Base-by-base conservation (phyloP, 768 basidiomycete species). In the Serendipita sp. region DNA sequence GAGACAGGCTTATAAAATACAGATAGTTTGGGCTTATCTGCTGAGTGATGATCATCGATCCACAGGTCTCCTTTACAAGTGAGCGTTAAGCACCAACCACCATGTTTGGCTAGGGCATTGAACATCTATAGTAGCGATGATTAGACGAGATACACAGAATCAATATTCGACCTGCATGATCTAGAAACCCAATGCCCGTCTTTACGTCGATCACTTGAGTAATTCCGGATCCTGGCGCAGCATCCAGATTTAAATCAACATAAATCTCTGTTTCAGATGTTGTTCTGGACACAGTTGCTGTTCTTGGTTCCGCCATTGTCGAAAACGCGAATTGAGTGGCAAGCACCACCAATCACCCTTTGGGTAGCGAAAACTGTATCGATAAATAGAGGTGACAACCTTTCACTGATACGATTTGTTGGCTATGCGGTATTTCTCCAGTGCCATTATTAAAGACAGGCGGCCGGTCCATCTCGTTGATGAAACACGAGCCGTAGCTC, bases 1-100 rank as follows among this genome's bases (percentile, higher is more conserved):
- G 48, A 44, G 64, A 34, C 65, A 66, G 23, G 58, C 64, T 62
- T 68, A n/a, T n/a, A 48, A 23, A 23, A 23, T 23, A 38, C 71
- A 68, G 44, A 11, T 3, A 76, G 67, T 13, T 75, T 73, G 47
- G 72, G 85, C 86, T 85, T 83, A 89, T 99, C 96, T 81, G 95
- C 91, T 54, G 94, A 91, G 76, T 99, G 96, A 71, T 98, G 96
- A 76, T 99, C 96, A 75, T 99, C 96, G 66, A 98, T 96, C 83
- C 87, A 90, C 5, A 98, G 80, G 74, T 99, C 96, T 45, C 96
- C 96, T 72, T 89, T 85, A 75, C 93, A 97, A 69, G 88, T 86
- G 77, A 99, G 81, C 18, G 81, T 83, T 67, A 99, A 78, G 0
- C 91, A 93, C 84, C 96, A 89, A 65, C 92, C 92, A 18, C 91